phyloP scores from a whole-genome alignment of 129 eudicot species.

The Ambrosia artemisiifolia region DNA sequence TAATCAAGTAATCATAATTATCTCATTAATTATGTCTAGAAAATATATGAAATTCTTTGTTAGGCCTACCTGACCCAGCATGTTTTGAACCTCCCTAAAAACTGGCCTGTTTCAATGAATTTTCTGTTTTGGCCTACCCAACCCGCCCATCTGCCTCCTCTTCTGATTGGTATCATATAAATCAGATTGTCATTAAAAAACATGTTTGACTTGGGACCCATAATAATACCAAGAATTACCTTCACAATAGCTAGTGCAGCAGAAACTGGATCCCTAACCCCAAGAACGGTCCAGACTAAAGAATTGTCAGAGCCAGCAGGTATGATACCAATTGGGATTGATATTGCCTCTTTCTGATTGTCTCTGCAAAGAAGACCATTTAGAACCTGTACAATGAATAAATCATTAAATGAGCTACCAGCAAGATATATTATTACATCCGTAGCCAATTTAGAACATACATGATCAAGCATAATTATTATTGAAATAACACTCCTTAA shows the following conservation, averaged over 20 bases:
- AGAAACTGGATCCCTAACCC: slow-evolving; percentile 88
- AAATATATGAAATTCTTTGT: too few species aligned
- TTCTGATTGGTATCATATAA: not conserved
- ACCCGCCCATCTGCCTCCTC: too few species aligned
- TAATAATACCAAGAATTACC: slow-evolving; percentile 42
- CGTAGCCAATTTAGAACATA: too few species aligned
- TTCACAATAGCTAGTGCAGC: slow-evolving; percentile 96
- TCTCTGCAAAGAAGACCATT: slow-evolving; percentile 92
- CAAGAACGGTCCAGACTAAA: slow-evolving; percentile 97
- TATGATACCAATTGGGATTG: slow-evolving; percentile 91
- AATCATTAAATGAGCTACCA: slow-evolving; percentile 13
- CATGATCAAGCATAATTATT: too few species aligned
- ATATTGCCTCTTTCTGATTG: slow-evolving; percentile 91
- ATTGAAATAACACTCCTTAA: too few species aligned
- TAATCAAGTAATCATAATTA: too few species aligned
- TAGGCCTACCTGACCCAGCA: too few species aligned
- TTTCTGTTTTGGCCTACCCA: too few species aligned
- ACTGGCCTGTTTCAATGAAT: too few species aligned
- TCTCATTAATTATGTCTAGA: too few species aligned
- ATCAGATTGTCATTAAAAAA: not conserved
- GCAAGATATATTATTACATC: too few species aligned
- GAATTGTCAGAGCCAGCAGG: slow-evolving; percentile 99
- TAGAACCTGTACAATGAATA: slow-evolving; percentile 60
- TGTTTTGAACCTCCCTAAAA: too few species aligned
- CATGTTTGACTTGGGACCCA: slow-evolving; percentile 1